Evolutionary conservation across 805 yeast species (phyloP), one percentile per base, ranked within the genome.

Genomic region (Starmerella floricola): DNA sequence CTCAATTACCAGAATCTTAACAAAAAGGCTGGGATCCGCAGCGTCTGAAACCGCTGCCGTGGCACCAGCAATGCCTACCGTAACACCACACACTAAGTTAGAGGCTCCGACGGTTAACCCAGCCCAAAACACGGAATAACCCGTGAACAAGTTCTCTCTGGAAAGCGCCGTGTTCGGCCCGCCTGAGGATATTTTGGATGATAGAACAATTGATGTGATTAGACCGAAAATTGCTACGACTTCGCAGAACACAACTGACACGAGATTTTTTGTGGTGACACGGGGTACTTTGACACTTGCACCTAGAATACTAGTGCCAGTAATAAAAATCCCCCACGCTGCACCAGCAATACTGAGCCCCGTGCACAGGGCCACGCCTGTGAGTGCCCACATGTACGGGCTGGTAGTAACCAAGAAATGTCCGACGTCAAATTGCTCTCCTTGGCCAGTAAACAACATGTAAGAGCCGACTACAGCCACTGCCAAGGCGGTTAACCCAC

Each of bases 31-130:
- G 19, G 95, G 77, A 66, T 91, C 96, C 10, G 98, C 96, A 24
- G 98, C 98, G 65, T 91, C 98, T 34, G 94, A 76, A 48, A 91
- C 75, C 31, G 98, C 98, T 28, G 97, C 98, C n/a, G 96, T 91
- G 20, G 97, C 79, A 37, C 98, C 98, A 13, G 98, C 91, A 48
- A 91, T 72, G 49, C 98, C 98, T 37, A 91, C 98, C 3, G 95
- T 88, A 42, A 91, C 69, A 67, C 98, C 98, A 72, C 98, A 91
- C 46, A 91, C 79, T 61, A 91, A 73, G 64, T 91, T 91, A 56
- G 93, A 78, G 26, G 83, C 61, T 31, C 98, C 98, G 38, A 91
- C 98, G 4, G 98, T 91, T 39, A 87, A 59, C 23, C 98, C 98
- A 20, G 96, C 98, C 98, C 98, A 91, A 63, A 91, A 91, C 48